Percentiles rank a stretch among this genome's conserved stretches.
phyloP scores from a whole-genome alignment of 768 basidiomycete genomes.

The Naganishia vishniacii region DNA sequence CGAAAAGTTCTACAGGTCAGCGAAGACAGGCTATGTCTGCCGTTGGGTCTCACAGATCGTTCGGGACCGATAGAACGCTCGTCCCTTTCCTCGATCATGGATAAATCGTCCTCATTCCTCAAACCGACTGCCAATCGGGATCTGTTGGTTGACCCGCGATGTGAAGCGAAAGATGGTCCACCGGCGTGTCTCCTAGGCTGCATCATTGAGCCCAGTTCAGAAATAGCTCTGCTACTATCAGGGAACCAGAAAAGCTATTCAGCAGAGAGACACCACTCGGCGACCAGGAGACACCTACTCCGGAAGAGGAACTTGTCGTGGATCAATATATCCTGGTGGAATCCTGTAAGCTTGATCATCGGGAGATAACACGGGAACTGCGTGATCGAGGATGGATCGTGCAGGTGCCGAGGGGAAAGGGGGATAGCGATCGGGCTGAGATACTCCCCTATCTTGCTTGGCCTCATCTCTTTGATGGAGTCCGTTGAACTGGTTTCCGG shows the following conservation, averaged over 20 bases:
- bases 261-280: slow-evolving; percentile 12
- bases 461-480: not conserved
- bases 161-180: slow-evolving; percentile 27
- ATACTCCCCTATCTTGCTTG: not conserved
- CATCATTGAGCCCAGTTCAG: slow-evolving; percentile 11
- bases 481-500: not conserved
- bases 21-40: no score
- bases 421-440: slow-evolving; percentile 26
- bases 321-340: slow-evolving; percentile 17
- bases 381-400: slow-evolving; percentile 25
- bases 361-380: slow-evolving; percentile 13
- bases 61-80: slow-evolving; percentile 20
- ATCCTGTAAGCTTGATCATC: slow-evolving; percentile 6
- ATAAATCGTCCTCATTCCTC: slow-evolving; percentile 36
- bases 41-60: not conserved
- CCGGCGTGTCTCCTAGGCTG: slow-evolving; percentile 21
- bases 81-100: slow-evolving; percentile 35
- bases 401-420: slow-evolving; percentile 15
- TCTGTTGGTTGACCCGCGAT: slow-evolving; percentile 20
- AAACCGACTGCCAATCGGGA: slow-evolving; percentile 41
- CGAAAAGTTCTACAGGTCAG: no score
- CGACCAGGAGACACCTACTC: slow-evolving; percentile 29
- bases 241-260: not conserved
- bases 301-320: slow-evolving; percentile 19
- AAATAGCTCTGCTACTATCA: slow-evolving; percentile 1